These are phyloP conservation scores for Tulasnella sp. DNA, from an alignment of 768 basidiomycete species.

Conservation along the genomic window DNA sequence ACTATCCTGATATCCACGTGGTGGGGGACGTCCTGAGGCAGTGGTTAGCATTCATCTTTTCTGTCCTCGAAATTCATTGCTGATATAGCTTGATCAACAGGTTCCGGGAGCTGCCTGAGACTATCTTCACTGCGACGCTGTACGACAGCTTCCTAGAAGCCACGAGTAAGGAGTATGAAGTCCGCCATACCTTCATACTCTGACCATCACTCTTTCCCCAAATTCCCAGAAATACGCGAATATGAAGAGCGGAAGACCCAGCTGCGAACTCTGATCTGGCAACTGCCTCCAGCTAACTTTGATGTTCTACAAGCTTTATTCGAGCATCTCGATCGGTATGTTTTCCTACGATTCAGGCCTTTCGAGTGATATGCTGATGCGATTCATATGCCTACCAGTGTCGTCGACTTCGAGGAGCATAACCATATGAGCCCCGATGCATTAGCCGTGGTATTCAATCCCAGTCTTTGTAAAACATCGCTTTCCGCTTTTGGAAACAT, in stretches of 20 bases:
- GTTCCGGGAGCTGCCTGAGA: constrained; percentile 65
- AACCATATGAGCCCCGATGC: constrained; percentile 87
- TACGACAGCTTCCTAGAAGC: constrained; percentile 61
- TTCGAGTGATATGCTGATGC: constrained; percentile 1
- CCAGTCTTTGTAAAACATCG: constrained; percentile 71
- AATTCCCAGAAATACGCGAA: constrained; percentile 53
- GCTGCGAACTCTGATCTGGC: constrained; percentile 57
- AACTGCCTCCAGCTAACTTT: constrained; percentile 61
- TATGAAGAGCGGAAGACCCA: constrained; percentile 52
- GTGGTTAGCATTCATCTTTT: constrained; percentile 36
- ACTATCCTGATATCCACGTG: constrained; percentile 57
- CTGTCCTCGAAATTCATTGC: not conserved
- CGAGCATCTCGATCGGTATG: constrained; percentile 70
- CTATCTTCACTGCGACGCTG: constrained; percentile 57
- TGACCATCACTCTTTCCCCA: not conserved
- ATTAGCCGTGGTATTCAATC: constrained; percentile 77
- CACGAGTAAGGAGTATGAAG: constrained; percentile 49
- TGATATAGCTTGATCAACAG: not conserved
- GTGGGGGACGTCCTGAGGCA: constrained; percentile 75
- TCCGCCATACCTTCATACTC: too few species aligned
- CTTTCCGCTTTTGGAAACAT: constrained; percentile 68
- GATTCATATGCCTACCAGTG: constrained; percentile 31
- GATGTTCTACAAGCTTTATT: constrained; percentile 66
- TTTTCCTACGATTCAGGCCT: constrained; percentile 18
- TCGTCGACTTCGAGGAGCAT: constrained; percentile 78